A percentile compares a stretch with the other conserved stretches of the same genome.
Conservation (phyloP, 345 rosid species). For the Eucalyptus coolabah region DNA sequence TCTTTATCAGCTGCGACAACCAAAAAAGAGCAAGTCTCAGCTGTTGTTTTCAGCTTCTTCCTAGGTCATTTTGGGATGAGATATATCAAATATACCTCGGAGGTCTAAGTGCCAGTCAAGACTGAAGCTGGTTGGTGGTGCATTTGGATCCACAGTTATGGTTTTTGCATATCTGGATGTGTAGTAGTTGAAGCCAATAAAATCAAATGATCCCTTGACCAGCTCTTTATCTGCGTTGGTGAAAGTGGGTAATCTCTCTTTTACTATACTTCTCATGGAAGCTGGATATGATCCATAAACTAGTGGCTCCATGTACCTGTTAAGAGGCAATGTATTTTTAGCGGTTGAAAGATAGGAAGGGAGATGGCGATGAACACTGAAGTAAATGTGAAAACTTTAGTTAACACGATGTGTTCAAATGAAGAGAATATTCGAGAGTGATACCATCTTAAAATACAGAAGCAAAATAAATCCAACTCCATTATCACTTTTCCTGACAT, state of each 20-base stretch:
- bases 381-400: background rate
- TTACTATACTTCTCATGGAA: conserved; percentile 35
- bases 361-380: background rate
- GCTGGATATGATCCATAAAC: conserved; percentile 61
- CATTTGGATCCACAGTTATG: background rate
- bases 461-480: background rate
- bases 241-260: conserved; percentile 43
- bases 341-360: background rate
- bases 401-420: background rate
- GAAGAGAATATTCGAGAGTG: background rate
- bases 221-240: conserved; percentile 14
- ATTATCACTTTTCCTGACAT: background rate
- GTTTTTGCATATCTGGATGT: conserved; percentile 19
- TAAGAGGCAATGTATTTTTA: background rate
- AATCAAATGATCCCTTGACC: conserved; percentile 42
- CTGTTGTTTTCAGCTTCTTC: background rate
- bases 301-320: conserved; percentile 52
- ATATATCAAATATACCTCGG: background rate
- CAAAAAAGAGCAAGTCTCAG: background rate
- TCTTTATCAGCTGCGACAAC: background rate
- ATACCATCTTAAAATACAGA: background rate
- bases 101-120: conserved; percentile 32
- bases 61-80: background rate
- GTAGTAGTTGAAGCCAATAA: conserved; percentile 47
- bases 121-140: background rate